Percentiles rank a stretch among this genome's conserved stretches.
These are phyloP conservation scores for Gaillardinia entomophila DNA, from an alignment of 805 yeast species.

Conservation along the genomic window DNA sequence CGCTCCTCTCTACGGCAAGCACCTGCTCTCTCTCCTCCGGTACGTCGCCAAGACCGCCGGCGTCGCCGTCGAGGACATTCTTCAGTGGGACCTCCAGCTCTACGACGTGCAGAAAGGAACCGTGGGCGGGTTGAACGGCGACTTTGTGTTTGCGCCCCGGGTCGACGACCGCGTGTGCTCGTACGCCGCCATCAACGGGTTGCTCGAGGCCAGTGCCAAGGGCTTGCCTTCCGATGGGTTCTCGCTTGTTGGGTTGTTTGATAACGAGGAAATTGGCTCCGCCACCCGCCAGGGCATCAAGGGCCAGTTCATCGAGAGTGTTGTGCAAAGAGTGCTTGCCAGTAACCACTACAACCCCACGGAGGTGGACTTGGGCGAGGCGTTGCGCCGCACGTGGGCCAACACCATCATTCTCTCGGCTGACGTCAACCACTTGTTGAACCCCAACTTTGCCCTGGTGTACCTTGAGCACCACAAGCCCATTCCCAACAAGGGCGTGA, in stretches of 20 bases:
- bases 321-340: conserved; percentile 50
- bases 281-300: conserved; percentile 76
- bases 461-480: conserved; percentile 79
- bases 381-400: conserved; percentile 46
- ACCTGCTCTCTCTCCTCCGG: conserved; percentile 61
- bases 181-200: conserved; percentile 60
- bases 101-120: conserved; percentile 78
- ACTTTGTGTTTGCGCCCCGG: conserved; percentile 77
- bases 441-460: conserved; percentile 68
- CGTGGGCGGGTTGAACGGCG: conserved; percentile 71
- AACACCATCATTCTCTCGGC: conserved; percentile 78
- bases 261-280: conserved; percentile 83
- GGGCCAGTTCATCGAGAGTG: conserved; percentile 66
- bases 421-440: conserved; percentile 76
- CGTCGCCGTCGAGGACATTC: conserved; percentile 53
- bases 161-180: conserved; percentile 82
- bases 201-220: conserved; percentile 37
- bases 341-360: conserved; percentile 17
- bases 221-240: conserved; percentile 31
- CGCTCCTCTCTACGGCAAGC: conserved; percentile 66
- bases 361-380: conserved; percentile 16
- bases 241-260: conserved; percentile 61
- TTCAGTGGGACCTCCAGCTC: conserved; percentile 70
- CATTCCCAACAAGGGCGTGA: conserved; percentile 68
- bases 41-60: conserved; percentile 59